Evolutionary conservation across 805 yeast species (phyloP), one percentile per base, ranked within the genome.

Genomic region (Wickerhamiella parazyma): DNA sequence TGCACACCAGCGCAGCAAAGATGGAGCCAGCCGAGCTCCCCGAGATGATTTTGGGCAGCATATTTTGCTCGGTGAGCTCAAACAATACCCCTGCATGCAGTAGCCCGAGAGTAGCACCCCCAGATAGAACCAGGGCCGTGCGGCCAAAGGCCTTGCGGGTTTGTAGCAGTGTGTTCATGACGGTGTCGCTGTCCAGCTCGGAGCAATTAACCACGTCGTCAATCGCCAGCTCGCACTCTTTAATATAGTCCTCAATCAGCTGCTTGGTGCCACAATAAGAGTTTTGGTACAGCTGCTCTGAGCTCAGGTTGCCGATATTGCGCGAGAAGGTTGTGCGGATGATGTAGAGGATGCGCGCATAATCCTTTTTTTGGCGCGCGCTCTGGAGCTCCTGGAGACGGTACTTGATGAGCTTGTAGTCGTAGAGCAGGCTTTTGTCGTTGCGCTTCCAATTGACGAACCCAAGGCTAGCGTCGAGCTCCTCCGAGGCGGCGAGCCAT

Each of bases 21-120:
- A 91, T 87, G 1, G 95, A 86, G 14, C 99, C 99, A 0, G 96
- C 94, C 19, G 95, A 84, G 11, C 94, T 81, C 1, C 99, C 98
- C 38, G 94, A 81, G 12, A 91, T 75, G 29, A 91, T 82, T 39
- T 81, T 71, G 0, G 99, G 99, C 19, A 89, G 64, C 18, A 86
- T 65, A 43, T 80, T 77, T 41, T 73, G 70, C 51, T 84, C 91
- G 33, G 80, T 63, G 24, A 91, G 67, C 2, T 91, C 81, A 4
- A 84, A 76, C 37, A 89, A 64, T 0, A 91, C 95, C 1, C 99
- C 99, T 46, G 86, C 81, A 51, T 89, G 97, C 48, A 87, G 76
- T 41, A 89, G 63, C 0, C 97, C 98, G 64, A 89, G 82, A 4
- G 94, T 82, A 2, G 94, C 86, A 1, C 99, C 99, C 1, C 99